Evolutionary conservation across 2,329 filamentous ascomycete genomes (phyloP), one percentile per base, ranked within the genome.

Genomic region (Colletotrichum graminicola): DNA sequence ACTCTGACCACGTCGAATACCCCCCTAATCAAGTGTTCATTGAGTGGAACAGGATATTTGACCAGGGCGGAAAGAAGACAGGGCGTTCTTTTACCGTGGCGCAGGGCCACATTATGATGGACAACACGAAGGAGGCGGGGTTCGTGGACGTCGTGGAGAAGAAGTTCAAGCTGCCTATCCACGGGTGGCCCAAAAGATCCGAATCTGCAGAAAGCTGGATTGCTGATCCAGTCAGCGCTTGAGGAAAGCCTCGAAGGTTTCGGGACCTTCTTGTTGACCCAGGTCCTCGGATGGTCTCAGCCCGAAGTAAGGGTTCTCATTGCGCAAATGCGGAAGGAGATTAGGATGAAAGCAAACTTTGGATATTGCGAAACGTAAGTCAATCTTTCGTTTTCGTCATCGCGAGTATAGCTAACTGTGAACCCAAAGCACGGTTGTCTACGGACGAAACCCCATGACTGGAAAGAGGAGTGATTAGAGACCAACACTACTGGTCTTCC

Each of bases 191-290:
- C 23, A 66, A 60, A 60, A 21, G 74, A 74, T 7, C 63, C 64
- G 26, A 52, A 41, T 43, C 64, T 75, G 1, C 66, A 66, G 26
- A 64, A 74, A 14, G 71, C 71, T 12, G 73, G 74, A 0, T 29
- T 71, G 12, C 75, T 74, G 47, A 76, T 77, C 36, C 73, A 71
- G 16, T 56, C 76, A 12, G 73, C 73, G 10, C 75, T 78, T 26
- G 76, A 77, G 5, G 67, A 76, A 49, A 78, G 77, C 47, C 55
- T 79, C 8, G 77, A 78, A 57, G 78, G 77, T 0, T 76, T 79
- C 43, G 77, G 75, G 3, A 66, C 77, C 26, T 78, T 75, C 43
- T 60, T 79, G 67, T 67, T 79, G 18, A 76, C 72, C 16, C 75
- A 77, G 52, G 69, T 80, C 11, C 74, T 79, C 74, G 74, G 75